Evolutionary conservation across 805 yeast species (phyloP), one percentile per base, ranked within the genome.

Genomic region (Wickerhamiella siamensis): DNA sequence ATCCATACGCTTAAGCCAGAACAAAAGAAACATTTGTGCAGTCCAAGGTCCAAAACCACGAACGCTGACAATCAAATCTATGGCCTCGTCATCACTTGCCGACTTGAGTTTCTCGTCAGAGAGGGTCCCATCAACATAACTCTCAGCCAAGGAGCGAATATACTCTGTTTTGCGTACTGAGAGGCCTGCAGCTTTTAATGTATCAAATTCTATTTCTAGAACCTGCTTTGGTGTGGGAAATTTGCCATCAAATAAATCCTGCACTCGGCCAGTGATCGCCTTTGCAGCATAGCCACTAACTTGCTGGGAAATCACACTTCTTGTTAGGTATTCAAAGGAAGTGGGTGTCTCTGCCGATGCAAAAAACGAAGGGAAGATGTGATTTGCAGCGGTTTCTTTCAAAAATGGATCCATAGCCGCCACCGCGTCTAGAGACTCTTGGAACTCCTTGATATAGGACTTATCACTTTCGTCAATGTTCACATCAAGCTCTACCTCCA

Each of bases 11-110:
- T 69, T 69, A 36, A 86, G 61, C 1, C 81, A 79, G 54, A 83
- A 83, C 18, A 79, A 54, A 15, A 82, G 60, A 58, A 84, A 87
- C 95, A 87, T 87, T 42, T 79, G 80, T 0, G 91, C 87, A 4
- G 86, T 74, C 97, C 97, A 87, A 1, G 65, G 63, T 14, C 65
- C 65, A 22, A 61, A 47, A 1, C 65, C 65, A 37, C 56, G 55
- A 14, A 58, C 38, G 2, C 52, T 45, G 4, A 57, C 61, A 8
- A 61, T 45, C 8, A 32, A 46, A 22, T 59, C 62, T 2, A 54
- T 57, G 1, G 56, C 54, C 14, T 61, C 64, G 32, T 59, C 61
- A 42, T 59, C 60, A 16, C 41, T 38, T 12, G 47, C 34, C 2
- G 45, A 27, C 4, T 22, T 36, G 10, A 61, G 47, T 27, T 46